Base-by-base conservation (phyloP, 1,284 basidiomycete genomes). In the Trichosporon faecale region DNA sequence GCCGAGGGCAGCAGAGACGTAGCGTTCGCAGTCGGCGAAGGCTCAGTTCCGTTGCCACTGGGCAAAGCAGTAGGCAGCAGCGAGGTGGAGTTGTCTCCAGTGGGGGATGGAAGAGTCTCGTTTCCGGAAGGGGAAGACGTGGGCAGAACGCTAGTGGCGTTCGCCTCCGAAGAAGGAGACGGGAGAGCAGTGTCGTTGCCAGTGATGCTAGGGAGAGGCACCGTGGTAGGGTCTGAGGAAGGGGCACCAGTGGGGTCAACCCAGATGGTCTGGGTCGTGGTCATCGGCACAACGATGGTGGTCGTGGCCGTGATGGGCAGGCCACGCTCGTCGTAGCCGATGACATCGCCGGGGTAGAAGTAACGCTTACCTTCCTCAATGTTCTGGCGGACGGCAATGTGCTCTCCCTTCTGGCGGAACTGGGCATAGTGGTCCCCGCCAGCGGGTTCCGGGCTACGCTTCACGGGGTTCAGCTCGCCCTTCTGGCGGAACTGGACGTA, bases 261-360 rank as follows among this genome's bases (percentile, higher is more conserved):
- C 82, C 82, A 84, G 1, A 82, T 73, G 1, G 78, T 79, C 66
- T 78, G 71, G 9, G 81, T 82, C 21, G 67, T 73, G 1, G 81
- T 83, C 69, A 77, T 75, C 35, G 80, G 75, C 5, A 81, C 77
- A 8, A 77, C 70, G 4, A 83, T 72, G 0, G 80, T 82, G 1
- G 79, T 84, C 1, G 82, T 84, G 0, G 80, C 76, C 0, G 82
- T 82, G 67, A 83, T 80, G 8, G 80, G 81, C 52, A 82, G 29
- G 16, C 76, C 66, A 16, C 80, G 75, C 71, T 82, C 80, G 57
- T 81, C 79, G 27, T 78, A 64, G 44, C 40, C 66, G 33, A 46
- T 18, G 27, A 65, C 69, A 46, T 64, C 55, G 9, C 57, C 57
- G 40, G 35, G 40, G 27, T 23, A 44, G 33, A 29, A 57, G 55